phyloP scores from a whole-genome alignment of 148 eudicot species.

The Rhododendron griersonianum region DNA sequence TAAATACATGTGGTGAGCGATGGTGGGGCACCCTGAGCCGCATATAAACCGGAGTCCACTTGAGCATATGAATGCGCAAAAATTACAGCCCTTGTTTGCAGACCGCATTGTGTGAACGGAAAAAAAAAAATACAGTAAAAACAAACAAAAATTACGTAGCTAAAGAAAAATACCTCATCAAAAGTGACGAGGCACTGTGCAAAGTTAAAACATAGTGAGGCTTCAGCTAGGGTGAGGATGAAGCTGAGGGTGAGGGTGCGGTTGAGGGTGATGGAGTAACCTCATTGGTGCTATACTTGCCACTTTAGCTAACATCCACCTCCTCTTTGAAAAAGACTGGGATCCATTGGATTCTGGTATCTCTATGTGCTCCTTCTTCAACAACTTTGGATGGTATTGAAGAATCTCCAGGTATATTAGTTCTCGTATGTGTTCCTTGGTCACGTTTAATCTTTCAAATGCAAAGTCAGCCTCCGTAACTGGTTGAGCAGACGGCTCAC shows the following conservation, averaged over 20 bases:
- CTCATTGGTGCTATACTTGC: not conserved
- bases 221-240: not conserved
- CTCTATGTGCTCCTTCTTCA: conserved; percentile 2
- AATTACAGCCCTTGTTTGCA: not conserved
- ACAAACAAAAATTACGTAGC: not conserved
- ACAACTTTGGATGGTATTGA: not conserved
- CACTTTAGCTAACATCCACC: not conserved
- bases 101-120: not conserved
- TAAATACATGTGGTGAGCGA: not conserved
- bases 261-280: not conserved
- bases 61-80: not conserved
- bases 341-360: not conserved
- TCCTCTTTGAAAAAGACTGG: not conserved
- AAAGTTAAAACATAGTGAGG: not conserved
- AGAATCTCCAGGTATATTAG: not conserved
- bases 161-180: not conserved
- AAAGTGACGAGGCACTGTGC: not conserved
- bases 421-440: not conserved
- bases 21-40: not conserved
- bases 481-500: not conserved
- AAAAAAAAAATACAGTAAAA: not conserved
- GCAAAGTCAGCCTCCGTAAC: not conserved
- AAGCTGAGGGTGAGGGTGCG: not conserved
- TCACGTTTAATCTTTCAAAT: not conserved
- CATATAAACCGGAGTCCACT: not conserved